These are phyloP conservation scores for Taxillus chinensis DNA, from an alignment of 164 flowering plant species.

Conservation along the genomic window DNA sequence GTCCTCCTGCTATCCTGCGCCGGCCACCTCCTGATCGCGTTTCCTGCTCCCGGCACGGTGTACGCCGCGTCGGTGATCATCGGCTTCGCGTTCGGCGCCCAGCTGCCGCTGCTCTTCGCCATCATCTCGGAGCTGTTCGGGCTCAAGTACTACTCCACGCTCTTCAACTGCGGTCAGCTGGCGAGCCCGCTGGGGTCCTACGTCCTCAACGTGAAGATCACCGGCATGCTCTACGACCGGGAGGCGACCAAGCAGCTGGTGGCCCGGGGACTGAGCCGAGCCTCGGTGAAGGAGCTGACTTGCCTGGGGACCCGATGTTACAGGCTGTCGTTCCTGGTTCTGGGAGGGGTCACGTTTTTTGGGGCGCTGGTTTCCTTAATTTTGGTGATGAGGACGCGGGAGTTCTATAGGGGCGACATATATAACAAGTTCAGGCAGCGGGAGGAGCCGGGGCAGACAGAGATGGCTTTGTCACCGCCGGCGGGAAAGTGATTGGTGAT, in stretches of 20 bases:
- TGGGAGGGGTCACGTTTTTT: neutral
- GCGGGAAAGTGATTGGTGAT: no score
- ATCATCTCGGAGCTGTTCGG: neutral
- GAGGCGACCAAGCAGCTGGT: neutral
- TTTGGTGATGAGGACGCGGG: neutral
- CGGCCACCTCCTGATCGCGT: no score
- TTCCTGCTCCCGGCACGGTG: neutral
- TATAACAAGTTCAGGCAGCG: neutral
- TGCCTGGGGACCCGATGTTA: neutral
- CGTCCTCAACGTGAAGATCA: neutral
- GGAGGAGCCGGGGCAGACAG: neutral
- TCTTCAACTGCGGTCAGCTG: neutral
- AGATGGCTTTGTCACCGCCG: neutral
- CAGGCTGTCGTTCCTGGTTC: neutral
- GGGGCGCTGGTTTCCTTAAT: neutral
- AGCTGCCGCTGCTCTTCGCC: neutral
- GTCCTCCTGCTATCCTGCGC: neutral
- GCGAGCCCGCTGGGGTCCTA: neutral
- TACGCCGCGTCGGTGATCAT: neutral
- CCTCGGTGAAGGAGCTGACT: neutral
- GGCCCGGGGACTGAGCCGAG: neutral
- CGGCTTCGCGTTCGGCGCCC: neutral
- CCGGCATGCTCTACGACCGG: neutral
- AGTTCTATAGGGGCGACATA: neutral
- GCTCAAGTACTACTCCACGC: slow-evolving; percentile 1